A percentile compares a stretch with the other conserved stretches of the same genome.
phyloP scores from a whole-genome alignment of 495 filamentous ascomycete species.

The Tuber umbilicatum region DNA sequence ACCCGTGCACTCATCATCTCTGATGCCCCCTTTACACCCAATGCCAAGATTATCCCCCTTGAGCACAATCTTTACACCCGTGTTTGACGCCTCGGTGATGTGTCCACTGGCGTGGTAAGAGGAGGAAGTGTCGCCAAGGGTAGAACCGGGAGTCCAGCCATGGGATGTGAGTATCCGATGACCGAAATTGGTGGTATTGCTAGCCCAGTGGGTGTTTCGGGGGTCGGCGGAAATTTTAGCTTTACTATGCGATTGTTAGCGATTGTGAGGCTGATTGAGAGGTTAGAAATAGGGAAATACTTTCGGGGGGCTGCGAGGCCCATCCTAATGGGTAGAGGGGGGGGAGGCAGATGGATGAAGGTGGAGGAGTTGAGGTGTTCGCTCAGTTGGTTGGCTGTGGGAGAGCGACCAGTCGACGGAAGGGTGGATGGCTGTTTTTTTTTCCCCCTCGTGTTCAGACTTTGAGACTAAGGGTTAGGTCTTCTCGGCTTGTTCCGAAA shows the following conservation, averaged over 20 bases:
- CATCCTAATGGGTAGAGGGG: conserved; percentile 49
- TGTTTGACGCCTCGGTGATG: conserved; percentile 67
- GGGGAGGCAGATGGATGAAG: not conserved
- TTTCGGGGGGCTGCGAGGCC: conserved; percentile 67
- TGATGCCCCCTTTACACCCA: conserved; percentile 61
- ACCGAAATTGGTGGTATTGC: conserved; percentile 72
- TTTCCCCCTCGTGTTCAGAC: not conserved
- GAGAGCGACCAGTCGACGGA: not conserved
- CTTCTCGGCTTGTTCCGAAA: not conserved
- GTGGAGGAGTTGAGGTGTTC: not conserved
- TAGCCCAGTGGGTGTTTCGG: conserved; percentile 87
- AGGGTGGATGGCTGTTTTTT: not conserved
- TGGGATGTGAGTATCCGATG: conserved; percentile 78
- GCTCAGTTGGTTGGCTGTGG: not conserved
- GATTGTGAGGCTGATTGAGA: not conserved
- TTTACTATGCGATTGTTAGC: conserved; percentile 51
- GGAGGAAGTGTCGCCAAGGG: conserved; percentile 64
- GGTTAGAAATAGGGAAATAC: conserved; percentile 45
- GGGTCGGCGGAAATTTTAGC: conserved; percentile 80
- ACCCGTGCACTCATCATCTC: conserved; percentile 67
- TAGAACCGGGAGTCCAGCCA: conserved; percentile 80
- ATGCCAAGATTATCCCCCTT: conserved; percentile 88
- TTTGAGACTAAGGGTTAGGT: not conserved
- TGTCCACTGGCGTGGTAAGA: conserved; percentile 61
- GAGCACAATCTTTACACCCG: conserved; percentile 57